phyloP scores from a whole-genome alignment of 2,329 filamentous ascomycete genomes.

The Neoscytalidium dimidiatum region DNA sequence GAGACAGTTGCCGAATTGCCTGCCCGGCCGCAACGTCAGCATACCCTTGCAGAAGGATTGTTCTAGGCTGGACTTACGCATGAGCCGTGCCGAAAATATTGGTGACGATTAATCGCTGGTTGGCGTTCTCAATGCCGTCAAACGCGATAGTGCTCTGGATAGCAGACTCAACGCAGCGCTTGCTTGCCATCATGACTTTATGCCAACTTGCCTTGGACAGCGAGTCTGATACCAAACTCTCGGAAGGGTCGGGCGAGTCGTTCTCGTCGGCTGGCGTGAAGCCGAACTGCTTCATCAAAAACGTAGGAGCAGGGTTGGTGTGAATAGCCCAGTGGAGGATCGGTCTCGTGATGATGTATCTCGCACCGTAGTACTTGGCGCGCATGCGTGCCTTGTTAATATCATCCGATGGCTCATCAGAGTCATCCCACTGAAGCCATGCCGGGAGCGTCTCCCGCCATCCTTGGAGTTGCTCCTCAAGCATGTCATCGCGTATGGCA shows the following conservation, averaged over 20 bases:
- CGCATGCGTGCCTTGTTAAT: conserved; percentile 82
- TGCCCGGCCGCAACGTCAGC: conserved; percentile 38
- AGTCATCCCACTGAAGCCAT: conserved; percentile 63
- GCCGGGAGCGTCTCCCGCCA: conserved; percentile 56
- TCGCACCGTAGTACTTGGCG: conserved; percentile 92
- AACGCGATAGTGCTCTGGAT: conserved; percentile 86
- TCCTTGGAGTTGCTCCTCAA: conserved; percentile 39
- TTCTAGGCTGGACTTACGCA: conserved; percentile 66
- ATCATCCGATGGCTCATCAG: conserved; percentile 70
- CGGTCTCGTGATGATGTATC: conserved; percentile 85
- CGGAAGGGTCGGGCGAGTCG: conserved; percentile 3
- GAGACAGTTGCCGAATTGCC: conserved; percentile 95
- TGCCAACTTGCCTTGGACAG: conserved; percentile 12
- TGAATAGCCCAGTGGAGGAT: conserved; percentile 66
- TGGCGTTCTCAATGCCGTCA: conserved; percentile 58
- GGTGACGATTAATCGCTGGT: conserved; percentile 78
- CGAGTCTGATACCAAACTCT: neutral
- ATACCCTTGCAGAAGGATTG: conserved; percentile 23
- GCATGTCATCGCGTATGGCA: conserved; percentile 35
- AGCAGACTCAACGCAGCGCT: conserved; percentile 57
- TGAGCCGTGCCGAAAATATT: conserved; percentile 95
- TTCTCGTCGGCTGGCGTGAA: conserved; percentile 3
- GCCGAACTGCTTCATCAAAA: conserved; percentile 23
- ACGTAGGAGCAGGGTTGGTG: conserved; percentile 42
- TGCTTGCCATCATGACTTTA: conserved; percentile 26